A percentile compares a stretch with the other conserved stretches of the same genome.
phyloP scores from a whole-genome alignment of 148 eudicot species.

The Amaranthus palmeri region DNA sequence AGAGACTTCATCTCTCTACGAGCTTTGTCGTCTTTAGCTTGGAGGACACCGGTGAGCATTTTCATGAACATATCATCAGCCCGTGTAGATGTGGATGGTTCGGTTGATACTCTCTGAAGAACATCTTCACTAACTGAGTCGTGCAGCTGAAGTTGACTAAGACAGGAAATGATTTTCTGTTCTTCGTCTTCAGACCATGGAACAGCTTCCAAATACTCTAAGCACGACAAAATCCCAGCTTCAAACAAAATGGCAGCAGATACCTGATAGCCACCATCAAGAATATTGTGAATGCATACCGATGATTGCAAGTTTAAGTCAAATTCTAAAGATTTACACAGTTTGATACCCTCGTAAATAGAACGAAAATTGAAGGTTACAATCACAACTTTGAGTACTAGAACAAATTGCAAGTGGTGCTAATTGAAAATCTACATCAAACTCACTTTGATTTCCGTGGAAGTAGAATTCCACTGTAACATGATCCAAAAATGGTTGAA shows the following conservation, averaged over 20 bases:
- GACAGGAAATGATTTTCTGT: conserved; percentile 58
- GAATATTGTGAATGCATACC: background rate
- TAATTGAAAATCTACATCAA: no score
- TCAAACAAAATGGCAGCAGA: conserved; percentile 76
- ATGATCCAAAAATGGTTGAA: no score
- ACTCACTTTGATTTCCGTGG: no score
- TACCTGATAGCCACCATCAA: conserved; percentile 39
- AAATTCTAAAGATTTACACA: background rate
- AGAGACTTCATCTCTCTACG: conserved; percentile 77
- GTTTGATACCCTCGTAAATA: background rate
- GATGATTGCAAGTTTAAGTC: background rate
- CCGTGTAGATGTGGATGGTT: conserved; percentile 54
- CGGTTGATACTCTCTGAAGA: conserved; percentile 67
- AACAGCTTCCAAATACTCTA: conserved; percentile 76
- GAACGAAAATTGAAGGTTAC: background rate
- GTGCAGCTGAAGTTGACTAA: conserved; percentile 63
- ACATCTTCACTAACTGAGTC: conserved; percentile 39
- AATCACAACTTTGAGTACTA: conserved; percentile 7
- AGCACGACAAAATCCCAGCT: conserved; percentile 64
- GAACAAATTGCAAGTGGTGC: no score
- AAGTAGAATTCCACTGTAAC: no score
- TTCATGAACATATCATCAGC: conserved; percentile 58
- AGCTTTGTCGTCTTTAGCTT: conserved; percentile 84
- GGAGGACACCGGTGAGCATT: conserved; percentile 62
- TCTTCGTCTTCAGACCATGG: conserved; percentile 95